Conservation (phyloP, 2,329 filamentous ascomycete species). For the Seiridium cupressi region DNA sequence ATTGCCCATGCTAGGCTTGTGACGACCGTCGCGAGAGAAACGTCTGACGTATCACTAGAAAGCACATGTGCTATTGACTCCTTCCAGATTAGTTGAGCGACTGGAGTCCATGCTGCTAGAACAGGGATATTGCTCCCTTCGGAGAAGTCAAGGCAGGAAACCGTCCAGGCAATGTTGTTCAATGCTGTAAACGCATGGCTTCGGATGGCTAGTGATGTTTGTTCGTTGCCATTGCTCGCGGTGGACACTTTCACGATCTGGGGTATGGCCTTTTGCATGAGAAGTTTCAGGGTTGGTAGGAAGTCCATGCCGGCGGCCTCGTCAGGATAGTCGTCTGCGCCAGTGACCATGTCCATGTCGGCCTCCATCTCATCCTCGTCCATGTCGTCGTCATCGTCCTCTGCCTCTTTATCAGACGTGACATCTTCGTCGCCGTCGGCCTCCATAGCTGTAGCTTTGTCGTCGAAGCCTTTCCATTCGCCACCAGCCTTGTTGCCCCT, state of each 20-base stretch:
- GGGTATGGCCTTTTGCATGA: constrained; percentile 44
- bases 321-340: constrained; percentile 40
- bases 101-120: constrained; percentile 51
- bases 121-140: constrained; percentile 52
- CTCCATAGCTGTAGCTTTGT: constrained; percentile 34
- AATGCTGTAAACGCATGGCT: constrained; percentile 57
- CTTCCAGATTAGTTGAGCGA: constrained; percentile 56
- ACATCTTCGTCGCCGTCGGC: constrained; percentile 30
- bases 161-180: constrained; percentile 67
- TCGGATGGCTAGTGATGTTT: constrained; percentile 42
- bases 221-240: constrained; percentile 37
- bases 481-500: constrained; percentile 32
- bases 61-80: constrained; percentile 56
- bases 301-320: constrained; percentile 46
- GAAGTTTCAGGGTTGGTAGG: constrained; percentile 50
- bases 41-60: constrained; percentile 58
- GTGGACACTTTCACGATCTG: constrained; percentile 44
- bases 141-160: constrained; percentile 59
- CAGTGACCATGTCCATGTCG: constrained; percentile 65
- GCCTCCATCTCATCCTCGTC: constrained; percentile 56
- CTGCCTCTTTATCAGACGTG: constrained; percentile 19
- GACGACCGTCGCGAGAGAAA: constrained; percentile 60
- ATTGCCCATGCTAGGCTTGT: constrained; percentile 67
- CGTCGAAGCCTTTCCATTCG: constrained; percentile 36
- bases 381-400: constrained; percentile 46